Evolutionary conservation across 352 stramenopile genomes (phyloP), one percentile per base, ranked within the genome.

Genomic region (Globisporangium iwayamae): DNA sequence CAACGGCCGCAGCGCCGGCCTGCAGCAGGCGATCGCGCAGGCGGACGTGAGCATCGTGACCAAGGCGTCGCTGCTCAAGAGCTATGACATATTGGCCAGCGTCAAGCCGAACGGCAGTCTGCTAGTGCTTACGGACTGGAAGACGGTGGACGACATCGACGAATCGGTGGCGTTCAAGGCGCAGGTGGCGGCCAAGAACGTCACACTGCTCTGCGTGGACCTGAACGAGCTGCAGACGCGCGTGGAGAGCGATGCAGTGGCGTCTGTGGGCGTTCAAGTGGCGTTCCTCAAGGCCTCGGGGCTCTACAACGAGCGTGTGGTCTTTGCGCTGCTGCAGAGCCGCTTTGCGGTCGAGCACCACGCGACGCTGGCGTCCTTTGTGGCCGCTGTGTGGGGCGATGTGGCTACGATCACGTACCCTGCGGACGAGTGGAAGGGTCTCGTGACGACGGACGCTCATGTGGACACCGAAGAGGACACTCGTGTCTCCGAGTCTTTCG

Each of bases 11-110:
- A 65, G 56, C 3, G 55, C 60, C 1, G 64, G 67, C 2, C 72
- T 83, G 2, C 78, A 78, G 47, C 79, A 87, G 55, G 70, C 73
- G 7, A 66, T 90, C 22, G 75, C 86, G 34, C 64, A 82, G 52
- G 82, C 80, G 14, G 79, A 91, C 56, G 75, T 91, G 18, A 76
- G 68, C n/a, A 73, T 90, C 30, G 80, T 89, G 10, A 86, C 76
- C 1, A 69, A 72, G 11, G 62, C 70, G 1, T 72, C 72, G 47
- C 65, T 91, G 55, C 65, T 91, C 2, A 51, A 77, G 32, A 63
- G 79, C 52, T 84, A 81, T 62, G 80, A 91, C 60, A 67, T 91
- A 0, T 71, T 70, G 32, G 53, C 65, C 36, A 85, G 65, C 60
- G 78, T 89, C 59, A 88, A 89, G 66, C 64, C 58, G 34, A 74